A percentile compares a stretch with the other conserved stretches of the same genome.
Conservation (phyloP, 2,329 filamentous ascomycete genomes). For the Rugonectria rugulosa region DNA sequence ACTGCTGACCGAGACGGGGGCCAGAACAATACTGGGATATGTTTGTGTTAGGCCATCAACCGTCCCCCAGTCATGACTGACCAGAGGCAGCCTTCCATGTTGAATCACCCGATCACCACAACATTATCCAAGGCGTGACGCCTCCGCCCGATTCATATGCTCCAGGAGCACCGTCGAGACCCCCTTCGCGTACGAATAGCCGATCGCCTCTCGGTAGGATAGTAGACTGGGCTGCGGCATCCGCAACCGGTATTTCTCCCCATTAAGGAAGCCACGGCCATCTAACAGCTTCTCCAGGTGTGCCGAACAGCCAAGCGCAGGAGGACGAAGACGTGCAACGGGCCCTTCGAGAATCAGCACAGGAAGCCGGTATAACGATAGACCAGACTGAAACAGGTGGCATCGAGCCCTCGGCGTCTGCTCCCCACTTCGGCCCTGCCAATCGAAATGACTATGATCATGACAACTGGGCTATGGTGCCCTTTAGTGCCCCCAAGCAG, state of each 20-base stretch:
- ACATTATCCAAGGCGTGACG: conserved; percentile 53
- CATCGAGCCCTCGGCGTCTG: conserved; percentile 47
- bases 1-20: conserved; percentile 60
- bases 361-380: conserved; percentile 56
- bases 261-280: conserved; percentile 21
- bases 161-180: conserved; percentile 62
- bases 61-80: conserved; percentile 32
- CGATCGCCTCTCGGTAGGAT: conserved; percentile 63
- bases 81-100: conserved; percentile 62
- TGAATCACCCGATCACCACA: conserved; percentile 57
- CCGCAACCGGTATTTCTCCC: conserved; percentile 50
- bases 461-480: conserved; percentile 67
- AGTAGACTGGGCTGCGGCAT: conserved; percentile 55
- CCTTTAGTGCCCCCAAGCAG: conserved; percentile 41
- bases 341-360: conserved; percentile 63
- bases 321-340: conserved; percentile 65
- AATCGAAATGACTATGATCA: conserved; percentile 63
- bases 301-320: conserved; percentile 48
- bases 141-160: conserved; percentile 51
- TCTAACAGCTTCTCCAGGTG: conserved; percentile 44
- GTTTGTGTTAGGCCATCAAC: conserved; percentile 42
- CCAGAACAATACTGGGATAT: conserved; percentile 51
- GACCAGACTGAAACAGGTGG: conserved; percentile 60
- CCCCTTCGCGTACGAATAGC: conserved; percentile 67
- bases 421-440: conserved; percentile 66